Evolutionary conservation across 1,139 yeast genomes (phyloP).

Genomic region (Magnusiomyces clavatus): DNA sequence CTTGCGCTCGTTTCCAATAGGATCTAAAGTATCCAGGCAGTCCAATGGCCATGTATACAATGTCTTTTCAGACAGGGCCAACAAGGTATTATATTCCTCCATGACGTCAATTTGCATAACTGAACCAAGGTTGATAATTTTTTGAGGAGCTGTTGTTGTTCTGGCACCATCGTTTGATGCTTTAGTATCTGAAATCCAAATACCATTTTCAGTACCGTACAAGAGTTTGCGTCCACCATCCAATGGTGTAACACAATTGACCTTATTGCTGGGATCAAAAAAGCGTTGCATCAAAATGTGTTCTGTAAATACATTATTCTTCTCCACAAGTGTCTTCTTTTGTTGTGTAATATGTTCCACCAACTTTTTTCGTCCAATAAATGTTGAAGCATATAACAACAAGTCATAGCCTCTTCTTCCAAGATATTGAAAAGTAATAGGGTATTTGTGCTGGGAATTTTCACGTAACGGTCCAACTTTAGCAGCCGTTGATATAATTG

Average conservation of each 20-base stretch:
- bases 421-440: slow-evolving; percentile 44
- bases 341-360: slow-evolving; percentile 73
- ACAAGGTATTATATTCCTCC: slow-evolving; percentile 80
- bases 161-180: slow-evolving; percentile 31
- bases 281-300: slow-evolving; percentile 58
- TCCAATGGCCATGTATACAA: slow-evolving; percentile 82
- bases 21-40: slow-evolving; percentile 49
- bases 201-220: slow-evolving; percentile 89
- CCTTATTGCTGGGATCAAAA: slow-evolving; percentile 65
- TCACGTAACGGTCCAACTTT: slow-evolving; percentile 20
- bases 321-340: slow-evolving; percentile 61
- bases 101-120: slow-evolving; percentile 87
- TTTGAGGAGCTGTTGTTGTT: slow-evolving; percentile 65
- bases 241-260: slow-evolving; percentile 88
- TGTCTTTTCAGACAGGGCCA: slow-evolving; percentile 76
- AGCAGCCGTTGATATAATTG: slow-evolving; percentile 33
- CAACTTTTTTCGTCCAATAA: slow-evolving; percentile 70
- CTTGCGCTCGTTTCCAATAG: slow-evolving; percentile 59
- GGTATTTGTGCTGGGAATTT: slow-evolving; percentile 35
- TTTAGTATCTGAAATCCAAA: slow-evolving; percentile 57
- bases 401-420: slow-evolving; percentile 63
- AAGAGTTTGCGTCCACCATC: slow-evolving; percentile 89
- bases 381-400: slow-evolving; percentile 57
- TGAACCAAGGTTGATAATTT: slow-evolving; percentile 66
- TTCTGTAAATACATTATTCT: slow-evolving; percentile 72